Base-by-base conservation (phyloP, 1,284 basidiomycete genomes). In the Irpex rosettiformis region DNA sequence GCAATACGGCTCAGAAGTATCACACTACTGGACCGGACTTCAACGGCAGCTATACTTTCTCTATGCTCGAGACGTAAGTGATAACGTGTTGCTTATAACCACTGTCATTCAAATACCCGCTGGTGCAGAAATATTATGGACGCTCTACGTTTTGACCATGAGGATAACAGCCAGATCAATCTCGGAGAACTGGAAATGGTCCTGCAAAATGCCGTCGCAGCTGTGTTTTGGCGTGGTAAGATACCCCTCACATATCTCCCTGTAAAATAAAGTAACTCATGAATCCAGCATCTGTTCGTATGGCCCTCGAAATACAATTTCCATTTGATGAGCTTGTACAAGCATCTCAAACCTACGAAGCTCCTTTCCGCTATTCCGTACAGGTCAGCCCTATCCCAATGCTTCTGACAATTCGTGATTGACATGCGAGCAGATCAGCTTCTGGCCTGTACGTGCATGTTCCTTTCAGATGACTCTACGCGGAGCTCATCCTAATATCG, bases 21-120 rank as follows among this genome's bases (percentile, higher is more conserved):
- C 48, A 51, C 10, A 7, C 27, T 11, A 24, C 24, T 24, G 48
- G 27, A 13, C 10, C 24, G 7, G 18, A 28, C 18, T 28, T n/a
- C 48, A 28, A 7, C 18, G 48, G 48, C 11, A 51, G 27, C 18
- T 51, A 51, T 24, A 51, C 48, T 27, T 51, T 51, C 24, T 27
- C 48, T 27, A 51, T 51, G 48, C 48, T 51, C 24, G 48, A 51
- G 21, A 28, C 25, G 48, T 51, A 51, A 37, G 33, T 22, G 48
- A 27, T 16, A 18, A n/a, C 43, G 16, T 22, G 2, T 11, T 27
- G 11, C 11, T 16, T 11, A 51, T 22, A n/a, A 22, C 48, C 7
- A 18, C 21, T 24, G 48, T 7, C 6, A 13, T 18, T 18, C 21
- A 47, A 25, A 18, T 22, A 51, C 25, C 16, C 33, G 18, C 13